Evolutionary conservation across 768 basidiomycete genomes (phyloP).

Genomic region (Tremella yokohamensis): DNA sequence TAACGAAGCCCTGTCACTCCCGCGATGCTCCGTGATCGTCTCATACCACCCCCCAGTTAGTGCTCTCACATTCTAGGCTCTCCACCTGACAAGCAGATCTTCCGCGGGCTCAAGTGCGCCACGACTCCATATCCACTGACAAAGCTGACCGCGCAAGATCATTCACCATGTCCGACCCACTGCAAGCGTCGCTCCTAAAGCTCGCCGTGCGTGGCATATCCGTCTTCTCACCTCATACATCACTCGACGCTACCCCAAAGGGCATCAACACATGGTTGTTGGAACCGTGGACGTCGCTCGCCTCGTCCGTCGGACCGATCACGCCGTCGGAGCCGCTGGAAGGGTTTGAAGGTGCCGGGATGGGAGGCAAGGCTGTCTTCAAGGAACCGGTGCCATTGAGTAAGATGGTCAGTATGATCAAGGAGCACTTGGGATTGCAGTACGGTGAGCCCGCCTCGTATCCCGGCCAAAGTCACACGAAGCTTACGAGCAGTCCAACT

Average conservation of each 20-base stretch:
- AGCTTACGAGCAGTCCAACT: slow-evolving; percentile 37
- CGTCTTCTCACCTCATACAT: slow-evolving; percentile 82
- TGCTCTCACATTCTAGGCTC: too few relatives aligned
- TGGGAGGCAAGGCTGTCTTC: slow-evolving; percentile 53
- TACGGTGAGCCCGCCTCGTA: slow-evolving; percentile 56
- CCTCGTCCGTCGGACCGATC: slow-evolving; percentile 19
- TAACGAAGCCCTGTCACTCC: slow-evolving; percentile 45
- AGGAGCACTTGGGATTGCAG: slow-evolving; percentile 61
- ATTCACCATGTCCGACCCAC: slow-evolving; percentile 69
- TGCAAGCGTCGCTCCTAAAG: slow-evolving; percentile 73
- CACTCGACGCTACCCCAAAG: slow-evolving; percentile 74
- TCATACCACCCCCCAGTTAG: slow-evolving; percentile 55
- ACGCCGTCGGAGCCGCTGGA: slow-evolving; percentile 18
- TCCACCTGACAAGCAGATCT: slow-evolving; percentile 54
- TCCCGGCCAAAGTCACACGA: background rate
- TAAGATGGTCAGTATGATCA: slow-evolving; percentile 67
- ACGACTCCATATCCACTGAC: slow-evolving; percentile 56
- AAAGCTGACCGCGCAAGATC: slow-evolving; percentile 56
- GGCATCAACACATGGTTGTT: slow-evolving; percentile 82
- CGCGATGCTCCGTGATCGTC: slow-evolving; percentile 40
- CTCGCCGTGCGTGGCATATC: slow-evolving; percentile 80
- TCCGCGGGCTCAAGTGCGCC: slow-evolving; percentile 67
- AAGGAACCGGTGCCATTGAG: background rate
- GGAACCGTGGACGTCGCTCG: slow-evolving; percentile 28
- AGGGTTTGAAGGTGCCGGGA: slow-evolving; percentile 54